A percentile compares a stretch with the other conserved stretches of the same genome.
Conservation (phyloP, 2,329 filamentous ascomycete genomes). For the Bipolaris oryzae region DNA sequence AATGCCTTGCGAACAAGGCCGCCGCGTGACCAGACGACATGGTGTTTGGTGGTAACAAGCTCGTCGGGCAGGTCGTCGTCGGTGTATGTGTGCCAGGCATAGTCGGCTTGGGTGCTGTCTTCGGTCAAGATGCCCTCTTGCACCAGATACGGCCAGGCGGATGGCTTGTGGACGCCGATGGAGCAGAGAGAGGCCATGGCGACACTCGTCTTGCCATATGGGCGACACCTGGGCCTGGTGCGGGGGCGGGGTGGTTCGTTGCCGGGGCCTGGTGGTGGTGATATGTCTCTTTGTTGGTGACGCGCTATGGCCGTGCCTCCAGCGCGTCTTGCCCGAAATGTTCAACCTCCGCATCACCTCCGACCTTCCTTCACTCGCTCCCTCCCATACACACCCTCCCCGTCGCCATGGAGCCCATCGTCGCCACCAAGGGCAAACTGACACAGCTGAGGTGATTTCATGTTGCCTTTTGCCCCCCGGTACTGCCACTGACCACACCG, state of each 20-base stretch:
- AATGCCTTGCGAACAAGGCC: constrained; percentile 84
- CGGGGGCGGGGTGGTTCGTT: constrained; percentile 14
- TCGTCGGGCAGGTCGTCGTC: constrained; percentile 71
- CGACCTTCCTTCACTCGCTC: constrained; percentile 16
- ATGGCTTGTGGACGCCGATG: constrained; percentile 87
- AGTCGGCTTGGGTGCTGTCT: constrained; percentile 69
- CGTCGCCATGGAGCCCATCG: constrained; percentile 75
- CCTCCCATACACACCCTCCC: constrained; percentile 8
- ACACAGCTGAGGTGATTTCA: constrained; percentile 39
- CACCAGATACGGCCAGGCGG: constrained; percentile 81
- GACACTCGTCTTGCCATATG: constrained; percentile 40
- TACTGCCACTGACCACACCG: constrained; percentile 12
- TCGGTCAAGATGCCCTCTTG: constrained; percentile 76
- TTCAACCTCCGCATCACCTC: constrained; percentile 20
- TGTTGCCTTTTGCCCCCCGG: neutral
- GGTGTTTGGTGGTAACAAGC: constrained; percentile 73
- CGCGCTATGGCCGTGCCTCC: constrained; percentile 31
- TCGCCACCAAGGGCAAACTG: constrained; percentile 40
- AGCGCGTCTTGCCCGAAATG: constrained; percentile 28
- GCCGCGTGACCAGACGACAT: constrained; percentile 88
- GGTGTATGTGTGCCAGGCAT: constrained; percentile 74
- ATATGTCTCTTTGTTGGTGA: constrained; percentile 19
- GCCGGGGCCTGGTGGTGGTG: neutral
- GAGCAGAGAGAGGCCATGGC: constrained; percentile 89
- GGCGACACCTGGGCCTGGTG: constrained; percentile 20